Conservation (phyloP, 768 basidiomycete genomes). For the Rhodotorula taiwanensis region DNA sequence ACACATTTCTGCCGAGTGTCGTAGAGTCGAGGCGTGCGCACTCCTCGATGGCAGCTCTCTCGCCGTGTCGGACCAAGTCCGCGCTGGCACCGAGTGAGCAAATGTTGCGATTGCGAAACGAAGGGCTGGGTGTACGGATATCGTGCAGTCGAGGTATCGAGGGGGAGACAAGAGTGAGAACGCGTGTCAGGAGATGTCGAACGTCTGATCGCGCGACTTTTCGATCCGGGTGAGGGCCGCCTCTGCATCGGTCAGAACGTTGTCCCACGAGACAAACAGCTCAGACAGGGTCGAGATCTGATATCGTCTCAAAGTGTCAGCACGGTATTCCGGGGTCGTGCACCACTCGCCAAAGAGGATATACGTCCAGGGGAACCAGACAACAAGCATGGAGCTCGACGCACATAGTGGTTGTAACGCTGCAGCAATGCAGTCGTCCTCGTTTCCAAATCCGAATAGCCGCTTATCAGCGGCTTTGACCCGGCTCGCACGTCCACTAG, state of each 20-base stretch:
- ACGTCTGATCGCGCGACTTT: not conserved
- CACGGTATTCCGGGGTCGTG: not conserved
- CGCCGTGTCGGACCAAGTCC: too few relatives aligned
- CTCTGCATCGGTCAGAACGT: slow-evolving; percentile 29
- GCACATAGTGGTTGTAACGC: slow-evolving; percentile 33
- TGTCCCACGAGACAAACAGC: slow-evolving; percentile 38
- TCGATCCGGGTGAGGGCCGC: slow-evolving; percentile 26
- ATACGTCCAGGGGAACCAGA: too few relatives aligned
- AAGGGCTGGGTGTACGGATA: too few relatives aligned
- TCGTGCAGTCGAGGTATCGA: too few relatives aligned
- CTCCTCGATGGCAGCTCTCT: too few relatives aligned
- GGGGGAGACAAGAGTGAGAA: not conserved
- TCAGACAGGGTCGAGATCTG: slow-evolving; percentile 38
- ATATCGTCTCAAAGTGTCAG: not conserved
- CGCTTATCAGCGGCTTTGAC: slow-evolving; percentile 31
- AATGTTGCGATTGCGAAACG: too few relatives aligned
- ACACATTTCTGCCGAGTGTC: too few relatives aligned
- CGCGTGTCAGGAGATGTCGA: not conserved
- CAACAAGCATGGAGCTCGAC: too few relatives aligned
- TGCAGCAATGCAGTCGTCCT: slow-evolving; percentile 11
- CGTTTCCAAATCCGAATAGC: slow-evolving; percentile 28
- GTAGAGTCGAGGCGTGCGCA: too few relatives aligned
- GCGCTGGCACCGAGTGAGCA: too few relatives aligned
- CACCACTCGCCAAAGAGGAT: too few relatives aligned
- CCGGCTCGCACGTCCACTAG: slow-evolving; percentile 12